Percentiles rank a stretch among this genome's conserved stretches.
phyloP scores from a whole-genome alignment of 768 basidiomycete species.

The Pleurotus giganteus region DNA sequence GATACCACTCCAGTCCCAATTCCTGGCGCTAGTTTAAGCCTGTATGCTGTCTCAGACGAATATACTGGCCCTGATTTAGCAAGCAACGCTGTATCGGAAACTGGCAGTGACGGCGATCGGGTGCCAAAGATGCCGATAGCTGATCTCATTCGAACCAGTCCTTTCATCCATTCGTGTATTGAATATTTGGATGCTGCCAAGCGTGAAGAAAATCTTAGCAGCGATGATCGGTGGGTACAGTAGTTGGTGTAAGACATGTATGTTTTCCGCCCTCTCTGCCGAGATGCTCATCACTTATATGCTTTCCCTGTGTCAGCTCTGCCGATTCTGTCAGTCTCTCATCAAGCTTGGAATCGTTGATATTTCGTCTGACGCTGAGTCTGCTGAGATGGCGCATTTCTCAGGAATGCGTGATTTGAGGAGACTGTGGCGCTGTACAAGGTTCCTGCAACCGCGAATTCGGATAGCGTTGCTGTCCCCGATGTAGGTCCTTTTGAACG shows the following conservation, averaged over 20 bases:
- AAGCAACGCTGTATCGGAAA: constrained; percentile 17
- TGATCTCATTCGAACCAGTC: constrained; percentile 60
- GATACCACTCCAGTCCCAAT: constrained; percentile 40
- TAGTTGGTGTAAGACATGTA: constrained; percentile 72
- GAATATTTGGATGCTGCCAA: constrained; percentile 71
- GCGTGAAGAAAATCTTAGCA: constrained; percentile 59
- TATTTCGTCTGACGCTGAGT: constrained; percentile 60
- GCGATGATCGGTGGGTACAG: constrained; percentile 73
- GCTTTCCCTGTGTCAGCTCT: constrained; percentile 46
- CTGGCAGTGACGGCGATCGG: constrained; percentile 18
- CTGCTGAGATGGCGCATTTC: constrained; percentile 78
- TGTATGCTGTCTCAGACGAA: too few relatives aligned
- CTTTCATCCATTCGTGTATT: constrained; percentile 69
- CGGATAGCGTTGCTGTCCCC: too few relatives aligned
- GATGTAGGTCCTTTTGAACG: too few relatives aligned
- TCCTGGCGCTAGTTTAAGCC: constrained; percentile 24
- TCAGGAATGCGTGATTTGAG: constrained; percentile 70
- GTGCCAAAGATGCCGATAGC: constrained; percentile 49
- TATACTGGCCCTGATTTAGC: too few relatives aligned
- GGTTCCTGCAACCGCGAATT: constrained; percentile 42
- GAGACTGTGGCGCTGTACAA: constrained; percentile 77
- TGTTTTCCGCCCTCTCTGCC: constrained; percentile 23
- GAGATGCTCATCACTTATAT: background rate
- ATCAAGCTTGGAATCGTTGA: constrained; percentile 68
- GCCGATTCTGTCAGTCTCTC: constrained; percentile 72